Base-by-base conservation (phyloP, 768 basidiomycete species). In the Mycena amicta region DNA sequence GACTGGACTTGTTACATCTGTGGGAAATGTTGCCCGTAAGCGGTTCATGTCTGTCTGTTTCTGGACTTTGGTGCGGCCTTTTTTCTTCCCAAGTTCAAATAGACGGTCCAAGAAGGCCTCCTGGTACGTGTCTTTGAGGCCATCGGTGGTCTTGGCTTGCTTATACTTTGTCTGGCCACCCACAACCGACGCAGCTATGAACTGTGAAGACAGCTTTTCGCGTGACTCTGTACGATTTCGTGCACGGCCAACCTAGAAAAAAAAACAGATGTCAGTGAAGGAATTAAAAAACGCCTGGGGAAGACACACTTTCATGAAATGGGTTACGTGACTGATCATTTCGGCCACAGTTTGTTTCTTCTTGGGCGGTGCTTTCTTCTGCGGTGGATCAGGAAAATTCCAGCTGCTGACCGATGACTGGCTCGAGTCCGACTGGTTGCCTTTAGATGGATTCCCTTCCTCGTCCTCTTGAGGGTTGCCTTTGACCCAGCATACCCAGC, bases 401-500 rank as follows among this genome's bases (percentile, higher is more conserved):
- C 13, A 40, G n/a, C n/a, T n/a, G n/a, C n/a, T n/a, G n/a, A n/a
- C n/a, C n/a, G n/a, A n/a, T n/a, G n/a, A n/a, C n/a, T n/a, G n/a
- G n/a, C n/a, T n/a, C n/a, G n/a, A n/a, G n/a, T n/a, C n/a, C n/a
- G n/a, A n/a, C n/a, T n/a, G n/a, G n/a, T n/a, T n/a, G 41, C 52
- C 49, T 22, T 53, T 52, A 37, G 33, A 37, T 37, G 33, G 33
- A 37, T 29, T 56, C 46, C 8, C 55, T 56, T 63, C 53, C 22
- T 61, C 57, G 18, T 59, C 52, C 39, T 62, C 47, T 30, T 55
- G 33, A 28, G 62, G 47, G 27, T 64, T 57, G 25, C 53, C 54
- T 5, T 70, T 63, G 1, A 76, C 78, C 58, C 64, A 60, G 56
- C 81, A 83, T 0, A 59, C 62, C 2, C 74, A 70, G 53, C 81